Evolutionary conservation across 202 grass and related monocot species (phyloP).

Genomic region (Schoenoplectus tabernaemontani): DNA sequence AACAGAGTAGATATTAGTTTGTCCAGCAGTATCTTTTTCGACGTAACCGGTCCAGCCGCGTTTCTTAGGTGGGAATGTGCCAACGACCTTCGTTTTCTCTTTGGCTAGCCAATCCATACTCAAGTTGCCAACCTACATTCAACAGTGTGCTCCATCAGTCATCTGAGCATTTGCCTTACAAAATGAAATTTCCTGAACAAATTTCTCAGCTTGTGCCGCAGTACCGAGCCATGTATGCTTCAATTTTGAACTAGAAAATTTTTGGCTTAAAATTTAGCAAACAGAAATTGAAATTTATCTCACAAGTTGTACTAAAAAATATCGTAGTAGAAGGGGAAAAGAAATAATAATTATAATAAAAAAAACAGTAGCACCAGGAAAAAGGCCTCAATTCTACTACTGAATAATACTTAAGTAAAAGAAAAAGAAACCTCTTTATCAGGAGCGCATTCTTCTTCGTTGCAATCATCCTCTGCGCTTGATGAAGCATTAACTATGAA

Average conservation of each 20-base stretch:
- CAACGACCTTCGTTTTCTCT: slow-evolving; percentile 68
- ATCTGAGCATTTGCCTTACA: background rate
- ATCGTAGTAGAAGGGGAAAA: background rate
- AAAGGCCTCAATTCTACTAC: background rate
- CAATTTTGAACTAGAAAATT: background rate
- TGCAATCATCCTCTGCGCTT: slow-evolving; percentile 62
- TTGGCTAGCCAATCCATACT: slow-evolving; percentile 82
- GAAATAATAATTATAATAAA: too few species aligned
- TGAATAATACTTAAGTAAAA: background rate
- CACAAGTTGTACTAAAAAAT: background rate
- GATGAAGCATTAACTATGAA: slow-evolving; percentile 37
- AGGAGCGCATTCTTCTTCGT: slow-evolving; percentile 77
- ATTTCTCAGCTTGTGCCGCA: too few species aligned
- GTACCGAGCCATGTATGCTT: background rate
- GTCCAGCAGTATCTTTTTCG: slow-evolving; percentile 95
- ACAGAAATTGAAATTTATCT: background rate
- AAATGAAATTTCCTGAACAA: background rate
- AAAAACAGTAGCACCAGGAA: too few species aligned
- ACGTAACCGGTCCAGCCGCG: slow-evolving; percentile 67
- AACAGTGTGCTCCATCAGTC: background rate
- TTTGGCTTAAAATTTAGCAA: background rate
- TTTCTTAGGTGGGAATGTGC: slow-evolving; percentile 76
- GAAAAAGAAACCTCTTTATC: slow-evolving; percentile 63
- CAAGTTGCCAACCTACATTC: slow-evolving; percentile 63
- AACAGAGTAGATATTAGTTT: slow-evolving; percentile 94